A percentile compares a stretch with the other conserved stretches of the same genome.
These are phyloP conservation scores for Phytophthora capsici DNA, from an alignment of 352 stramenopile genomes.

Conservation along the genomic window DNA sequence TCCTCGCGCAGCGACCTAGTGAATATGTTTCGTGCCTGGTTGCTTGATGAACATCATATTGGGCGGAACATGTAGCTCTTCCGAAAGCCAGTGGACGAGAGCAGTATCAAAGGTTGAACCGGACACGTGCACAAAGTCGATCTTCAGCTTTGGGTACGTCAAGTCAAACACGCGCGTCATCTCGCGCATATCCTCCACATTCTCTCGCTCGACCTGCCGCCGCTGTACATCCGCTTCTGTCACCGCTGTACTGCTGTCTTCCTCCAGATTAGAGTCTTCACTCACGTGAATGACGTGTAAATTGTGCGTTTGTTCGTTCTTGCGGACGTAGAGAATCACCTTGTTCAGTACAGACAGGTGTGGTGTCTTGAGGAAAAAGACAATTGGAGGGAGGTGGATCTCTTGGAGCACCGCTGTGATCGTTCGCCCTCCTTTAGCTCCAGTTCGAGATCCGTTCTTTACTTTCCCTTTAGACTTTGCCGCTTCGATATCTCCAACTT, in stretches of 20 bases:
- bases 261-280: conserved; percentile 36
- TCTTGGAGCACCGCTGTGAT: conserved; percentile 63
- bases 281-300: conserved; percentile 90
- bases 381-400: conserved; percentile 84
- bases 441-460: conserved; percentile 44
- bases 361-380: conserved; percentile 93
- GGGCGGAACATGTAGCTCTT: conserved; percentile 73
- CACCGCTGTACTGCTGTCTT: conserved; percentile 39
- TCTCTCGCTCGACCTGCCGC: conserved; percentile 40
- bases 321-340: conserved; percentile 92
- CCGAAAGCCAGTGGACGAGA: conserved; percentile 88
- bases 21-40: conserved; percentile 88
- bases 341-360: conserved; percentile 94
- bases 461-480: conserved; percentile 27
- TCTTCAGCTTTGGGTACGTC: conserved; percentile 94
- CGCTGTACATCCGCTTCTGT: conserved; percentile 46
- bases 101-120: conserved; percentile 71
- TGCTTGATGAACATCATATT: conserved; percentile 96
- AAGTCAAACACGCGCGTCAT: conserved; percentile 84
- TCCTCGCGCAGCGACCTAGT: conserved; percentile 87
- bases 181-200: conserved; percentile 74
- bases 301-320: conserved; percentile 93
- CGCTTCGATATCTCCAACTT: conserved; percentile 34
- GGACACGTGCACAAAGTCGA: conserved; percentile 86
- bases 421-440: conserved; percentile 69